These are phyloP conservation scores for Metschnikowia bowlesiae DNA, from an alignment of 805 yeast species.

Conservation along the genomic window DNA sequence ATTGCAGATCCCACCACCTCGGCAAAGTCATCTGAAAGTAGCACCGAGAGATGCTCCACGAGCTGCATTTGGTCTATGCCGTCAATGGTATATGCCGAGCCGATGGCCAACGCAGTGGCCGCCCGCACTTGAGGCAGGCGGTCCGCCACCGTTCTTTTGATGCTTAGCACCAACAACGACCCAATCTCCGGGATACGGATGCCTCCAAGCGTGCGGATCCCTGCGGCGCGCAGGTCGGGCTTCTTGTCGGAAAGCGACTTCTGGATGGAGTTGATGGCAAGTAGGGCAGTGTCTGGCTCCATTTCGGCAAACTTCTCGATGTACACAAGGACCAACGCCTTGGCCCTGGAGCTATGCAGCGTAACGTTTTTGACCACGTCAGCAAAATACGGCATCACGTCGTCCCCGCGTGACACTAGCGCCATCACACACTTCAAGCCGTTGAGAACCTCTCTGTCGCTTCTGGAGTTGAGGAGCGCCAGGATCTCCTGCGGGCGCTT, in stretches of 20 bases:
- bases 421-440: slow-evolving; percentile 42
- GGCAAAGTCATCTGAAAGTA: slow-evolving; percentile 63
- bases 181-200: slow-evolving; percentile 75
- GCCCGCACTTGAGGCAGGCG: slow-evolving; percentile 73
- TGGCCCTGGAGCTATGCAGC: slow-evolving; percentile 56
- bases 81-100: slow-evolving; percentile 45
- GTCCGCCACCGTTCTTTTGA: slow-evolving; percentile 66
- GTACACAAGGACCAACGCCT: slow-evolving; percentile 73
- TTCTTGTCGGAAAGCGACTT: slow-evolving; percentile 68
- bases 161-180: slow-evolving; percentile 71
- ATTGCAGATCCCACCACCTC: slow-evolving; percentile 70
- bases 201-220: slow-evolving; percentile 78
- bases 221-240: slow-evolving; percentile 64
- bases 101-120: slow-evolving; percentile 72
- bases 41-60: slow-evolving; percentile 41
- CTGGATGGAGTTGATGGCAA: slow-evolving; percentile 89
- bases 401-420: slow-evolving; percentile 38
- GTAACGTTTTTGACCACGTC: slow-evolving; percentile 87
- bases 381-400: slow-evolving; percentile 55
- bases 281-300: slow-evolving; percentile 84
- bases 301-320: slow-evolving; percentile 71
- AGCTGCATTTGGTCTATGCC: slow-evolving; percentile 46
- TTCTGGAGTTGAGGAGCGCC: slow-evolving; percentile 60
- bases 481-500: slow-evolving; percentile 63
- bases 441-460: slow-evolving; percentile 47